Base-by-base conservation (phyloP, 768 basidiomycete species). In the Paxillus ammoniavirescens region DNA sequence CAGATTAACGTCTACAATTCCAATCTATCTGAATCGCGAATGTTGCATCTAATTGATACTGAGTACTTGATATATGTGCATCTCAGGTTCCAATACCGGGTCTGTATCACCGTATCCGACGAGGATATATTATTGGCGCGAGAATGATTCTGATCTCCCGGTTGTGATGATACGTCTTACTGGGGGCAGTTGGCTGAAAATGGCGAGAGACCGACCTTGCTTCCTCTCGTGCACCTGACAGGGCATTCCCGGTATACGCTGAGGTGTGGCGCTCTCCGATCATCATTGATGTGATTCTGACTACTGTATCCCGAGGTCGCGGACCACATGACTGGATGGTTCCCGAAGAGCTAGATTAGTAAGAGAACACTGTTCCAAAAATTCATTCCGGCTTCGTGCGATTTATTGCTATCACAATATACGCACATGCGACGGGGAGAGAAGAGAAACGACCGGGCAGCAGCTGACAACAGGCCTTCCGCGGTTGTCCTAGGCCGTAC, bases 1-100 rank as follows among this genome's bases (percentile, higher is more conserved):
- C 51, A 53, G 64, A 65, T 65, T 65, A 66, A 66, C 61, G 49
- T 65, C 58, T 36, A 58, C 52, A 5, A 33, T 51, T 46, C 46
- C 55, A 47, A 49, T 56, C 41, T 42, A 55, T 52, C 49, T 52
- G 50, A 43, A 47, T 52, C 8, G 18, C 14, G 48, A 33, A 53
- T 55, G 26, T 26, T 26, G 3, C 26, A 21, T 21, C 21, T 21
- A 3, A 21, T 21, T 30, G 26, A 30, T 30, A 5, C 12, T 18
- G 46, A 42, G 21, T 52, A n/a, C n/a, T n/a, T n/a, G 60, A 53
- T 50, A 50, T 56, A 53, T 58, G 30, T 44, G 49, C 13, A 44
- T 54, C 26, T 49, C 43, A 40, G 51, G 43, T 28, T 28, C 42
- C 46, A 56, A 47, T 56, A 46, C 33, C 35, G 41, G 49, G 43